Percentiles rank a stretch among this genome's conserved stretches.
phyloP scores from a whole-genome alignment of 805 yeast species.

The Candida orba region DNA sequence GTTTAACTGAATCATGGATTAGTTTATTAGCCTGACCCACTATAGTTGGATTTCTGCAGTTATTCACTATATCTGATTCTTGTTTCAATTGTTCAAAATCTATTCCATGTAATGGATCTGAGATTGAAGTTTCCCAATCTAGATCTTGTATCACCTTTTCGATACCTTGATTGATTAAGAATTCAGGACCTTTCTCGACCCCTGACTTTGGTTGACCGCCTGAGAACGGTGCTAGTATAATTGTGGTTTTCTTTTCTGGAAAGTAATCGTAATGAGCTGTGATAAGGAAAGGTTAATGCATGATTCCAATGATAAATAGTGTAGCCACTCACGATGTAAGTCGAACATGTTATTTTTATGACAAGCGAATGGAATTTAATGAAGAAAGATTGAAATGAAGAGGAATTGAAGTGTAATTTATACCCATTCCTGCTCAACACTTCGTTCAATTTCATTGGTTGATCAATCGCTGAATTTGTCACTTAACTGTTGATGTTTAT shows the following conservation, averaged over 20 bases:
- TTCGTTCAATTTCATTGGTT: too few relatives aligned
- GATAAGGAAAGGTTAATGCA: too few relatives aligned
- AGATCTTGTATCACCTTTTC: conserved; percentile 51
- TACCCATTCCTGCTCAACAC: not conserved
- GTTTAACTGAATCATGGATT: conserved; percentile 54
- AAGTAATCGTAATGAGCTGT: conserved; percentile 43
- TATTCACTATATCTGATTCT: conserved; percentile 41
- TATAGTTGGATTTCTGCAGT: conserved; percentile 63
- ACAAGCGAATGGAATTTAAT: too few relatives aligned
- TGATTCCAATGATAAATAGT: too few relatives aligned
- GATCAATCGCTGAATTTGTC: conserved; percentile 23
- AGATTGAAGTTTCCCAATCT: conserved; percentile 61
- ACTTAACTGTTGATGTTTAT: conserved; percentile 13
- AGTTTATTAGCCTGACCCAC: conserved; percentile 67
- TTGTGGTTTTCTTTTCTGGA: conserved; percentile 48
- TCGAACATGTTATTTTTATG: too few relatives aligned
- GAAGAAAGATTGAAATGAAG: too few relatives aligned
- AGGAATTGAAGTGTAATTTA: not conserved
- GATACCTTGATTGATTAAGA: conserved; percentile 66
- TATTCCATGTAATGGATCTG: conserved; percentile 45
- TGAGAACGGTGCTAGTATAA: conserved; percentile 85
- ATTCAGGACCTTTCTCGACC: conserved; percentile 90
- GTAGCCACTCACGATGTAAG: not conserved
- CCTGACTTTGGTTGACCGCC: conserved; percentile 96
- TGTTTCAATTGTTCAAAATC: conserved; percentile 37